Evolutionary conservation across 108 stramenopile genomes (phyloP).

Genomic region (Cyclotella kingstonii): DNA sequence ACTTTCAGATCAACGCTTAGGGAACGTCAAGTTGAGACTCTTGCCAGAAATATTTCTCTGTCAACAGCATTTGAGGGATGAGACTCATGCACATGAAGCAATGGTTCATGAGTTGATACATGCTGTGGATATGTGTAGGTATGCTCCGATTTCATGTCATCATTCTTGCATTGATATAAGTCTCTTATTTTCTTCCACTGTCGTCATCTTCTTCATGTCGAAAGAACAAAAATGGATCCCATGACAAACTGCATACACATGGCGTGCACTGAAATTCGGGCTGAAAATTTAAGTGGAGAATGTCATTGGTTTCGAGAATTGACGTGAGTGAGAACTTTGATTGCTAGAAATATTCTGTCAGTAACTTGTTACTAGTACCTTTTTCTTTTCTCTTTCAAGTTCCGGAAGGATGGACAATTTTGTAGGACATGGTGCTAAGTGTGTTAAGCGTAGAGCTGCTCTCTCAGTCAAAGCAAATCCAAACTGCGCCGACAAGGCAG

Average conservation of each 20-base stretch:
- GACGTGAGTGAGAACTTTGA: too few species aligned
- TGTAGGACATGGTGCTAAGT: slow-evolving; percentile 69
- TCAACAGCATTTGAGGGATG: slow-evolving; percentile 64
- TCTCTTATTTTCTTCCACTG: not conserved
- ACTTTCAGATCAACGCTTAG: slow-evolving; percentile 51
- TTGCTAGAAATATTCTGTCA: too few species aligned
- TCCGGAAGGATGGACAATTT: slow-evolving; percentile 36
- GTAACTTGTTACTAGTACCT: too few species aligned
- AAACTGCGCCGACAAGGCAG: slow-evolving; percentile 76
- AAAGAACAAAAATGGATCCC: slow-evolving; percentile 63
- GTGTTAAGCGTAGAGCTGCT: slow-evolving; percentile 73
- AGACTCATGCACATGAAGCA: slow-evolving; percentile 76
- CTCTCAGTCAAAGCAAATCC: slow-evolving; percentile 83
- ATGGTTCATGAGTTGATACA: slow-evolving; percentile 89
- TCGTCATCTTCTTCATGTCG: too few species aligned
- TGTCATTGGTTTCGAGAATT: slow-evolving; percentile 73
- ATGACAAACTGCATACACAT: slow-evolving; percentile 77
- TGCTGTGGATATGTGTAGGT: slow-evolving; percentile 84
- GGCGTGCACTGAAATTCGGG: slow-evolving; percentile 91
- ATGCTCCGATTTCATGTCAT: not conserved
- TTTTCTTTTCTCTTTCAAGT: slow-evolving; percentile 8
- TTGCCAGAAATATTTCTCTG: slow-evolving; percentile 85
- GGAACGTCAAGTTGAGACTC: slow-evolving; percentile 53
- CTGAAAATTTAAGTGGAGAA: slow-evolving; percentile 88
- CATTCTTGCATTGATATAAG: not conserved